Evolutionary conservation across 1,284 basidiomycete genomes (phyloP), one percentile per base, ranked within the genome.

Genomic region (Leccinum subrobustum): DNA sequence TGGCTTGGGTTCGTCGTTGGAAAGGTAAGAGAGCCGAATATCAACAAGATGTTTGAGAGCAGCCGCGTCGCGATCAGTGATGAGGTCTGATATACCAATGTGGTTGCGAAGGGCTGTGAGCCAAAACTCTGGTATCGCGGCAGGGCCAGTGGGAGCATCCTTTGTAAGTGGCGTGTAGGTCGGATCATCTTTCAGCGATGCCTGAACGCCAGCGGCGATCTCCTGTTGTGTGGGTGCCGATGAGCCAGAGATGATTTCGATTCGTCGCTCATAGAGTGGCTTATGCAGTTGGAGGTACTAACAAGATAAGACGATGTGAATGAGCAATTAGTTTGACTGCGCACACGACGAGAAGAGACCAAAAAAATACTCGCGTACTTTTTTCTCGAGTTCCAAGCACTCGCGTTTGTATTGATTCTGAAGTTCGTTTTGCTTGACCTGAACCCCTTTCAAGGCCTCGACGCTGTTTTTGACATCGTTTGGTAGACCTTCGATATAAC

Each of bases 401-500:
- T 98, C 96, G 73, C 90, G 87, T 79, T 98, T 98, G 85, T 96
- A 97, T 81, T 96, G 87, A 72, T 92, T 91, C 77, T 98, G 94
- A 60, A 98, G 85, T 75, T 95, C 92, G 70, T 88, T 88, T 78
- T 98, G 95, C 80, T 96, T 91, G 67, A 88, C 88, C 78, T 98
- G 96, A 51, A 99, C 83, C 62, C 95, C 96, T 78, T 98, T 97
- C 71, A 99, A 83, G 44, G 89, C 96, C 78, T 96, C 92, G 71
- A 98, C 81, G 70, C 89, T 91, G 74, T 89, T 83, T 78, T 92
- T 93, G 69, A 96, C 87, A 60, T 90, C 86, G 53, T 82, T 77
- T 12, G 96, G 93, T 52, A 98, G 85, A 70, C 82, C 85, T 81
- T 98, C 94, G 76, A 95, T 82, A 77, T 94, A 94, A 42, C 92